phyloP scores from a whole-genome alignment of 768 basidiomycete genomes.

The Podaxis pistillaris region DNA sequence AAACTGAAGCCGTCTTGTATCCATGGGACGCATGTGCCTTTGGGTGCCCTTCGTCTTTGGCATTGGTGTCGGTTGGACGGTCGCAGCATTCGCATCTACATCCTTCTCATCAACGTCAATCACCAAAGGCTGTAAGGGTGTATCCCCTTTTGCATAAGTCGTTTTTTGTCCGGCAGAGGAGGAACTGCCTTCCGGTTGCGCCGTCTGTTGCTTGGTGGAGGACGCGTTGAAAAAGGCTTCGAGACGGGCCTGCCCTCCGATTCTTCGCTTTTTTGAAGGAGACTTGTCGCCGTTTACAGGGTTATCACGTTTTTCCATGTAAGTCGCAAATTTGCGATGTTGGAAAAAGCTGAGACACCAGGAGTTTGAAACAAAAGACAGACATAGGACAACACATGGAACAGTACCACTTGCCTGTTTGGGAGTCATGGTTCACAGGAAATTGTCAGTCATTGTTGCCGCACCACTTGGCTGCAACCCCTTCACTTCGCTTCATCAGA shows the following conservation, averaged over 20 bases:
- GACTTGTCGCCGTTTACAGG: not conserved
- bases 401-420: not conserved
- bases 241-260: conserved; percentile 7
- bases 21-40: not conserved
- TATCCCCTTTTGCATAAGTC: not conserved
- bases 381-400: not conserved
- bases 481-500: not conserved
- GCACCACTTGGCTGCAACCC: not conserved
- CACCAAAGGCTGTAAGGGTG: not conserved
- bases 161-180: not conserved
- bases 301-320: conserved; percentile 2
- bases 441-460: not conserved
- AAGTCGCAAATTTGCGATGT: not conserved
- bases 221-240: conserved; percentile 9
- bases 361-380: not conserved
- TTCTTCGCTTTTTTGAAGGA: conserved; percentile 9
- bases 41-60: not conserved
- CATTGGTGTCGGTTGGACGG: not conserved
- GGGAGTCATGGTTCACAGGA: not conserved
- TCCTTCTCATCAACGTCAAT: conserved; percentile 11
- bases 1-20: conserved; percentile 22
- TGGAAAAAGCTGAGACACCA: not conserved
- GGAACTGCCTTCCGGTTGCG: not conserved
- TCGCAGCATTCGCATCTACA: not conserved
- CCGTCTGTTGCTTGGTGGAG: not conserved